phyloP scores from a whole-genome alignment of 768 basidiomycete species.

The Tricholoma bakamatsutake region DNA sequence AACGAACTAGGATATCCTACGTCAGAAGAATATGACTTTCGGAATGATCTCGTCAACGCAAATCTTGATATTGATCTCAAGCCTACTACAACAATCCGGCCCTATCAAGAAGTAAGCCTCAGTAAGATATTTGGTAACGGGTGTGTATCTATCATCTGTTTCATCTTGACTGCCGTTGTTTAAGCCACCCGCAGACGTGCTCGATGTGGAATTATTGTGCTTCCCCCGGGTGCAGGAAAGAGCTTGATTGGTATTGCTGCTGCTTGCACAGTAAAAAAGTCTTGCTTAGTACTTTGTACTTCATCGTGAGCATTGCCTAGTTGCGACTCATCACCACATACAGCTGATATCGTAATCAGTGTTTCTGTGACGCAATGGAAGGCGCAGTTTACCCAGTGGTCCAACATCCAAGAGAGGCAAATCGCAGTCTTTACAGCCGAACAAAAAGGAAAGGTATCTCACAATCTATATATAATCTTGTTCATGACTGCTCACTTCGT shows the following conservation, averaged over 20 bases:
- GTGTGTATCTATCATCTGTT: background rate
- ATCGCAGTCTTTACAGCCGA: background rate
- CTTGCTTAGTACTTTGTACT: no score
- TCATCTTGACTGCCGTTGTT: background rate
- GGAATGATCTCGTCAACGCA: background rate
- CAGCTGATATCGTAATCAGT: no score
- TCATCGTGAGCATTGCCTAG: no score
- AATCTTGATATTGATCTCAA: background rate
- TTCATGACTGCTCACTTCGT: background rate
- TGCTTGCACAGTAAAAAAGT: background rate
- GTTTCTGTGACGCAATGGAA: no score
- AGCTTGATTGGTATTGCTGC: background rate
- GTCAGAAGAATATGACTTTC: background rate
- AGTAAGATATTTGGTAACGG: background rate
- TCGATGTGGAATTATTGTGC: background rate
- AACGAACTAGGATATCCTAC: background rate
- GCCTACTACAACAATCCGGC: background rate
- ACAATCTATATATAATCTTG: background rate
- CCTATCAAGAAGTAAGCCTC: background rate
- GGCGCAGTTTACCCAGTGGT: background rate
- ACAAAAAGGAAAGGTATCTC: background rate
- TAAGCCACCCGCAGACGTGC: background rate
- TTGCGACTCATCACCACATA: no score
- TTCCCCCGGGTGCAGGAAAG: background rate
- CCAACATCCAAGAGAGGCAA: background rate